A percentile compares a stretch with the other conserved stretches of the same genome.
These are phyloP conservation scores for Fennellomyces sp. DNA, from an alignment of 371 early-diverging fungal species.

Conservation along the genomic window DNA sequence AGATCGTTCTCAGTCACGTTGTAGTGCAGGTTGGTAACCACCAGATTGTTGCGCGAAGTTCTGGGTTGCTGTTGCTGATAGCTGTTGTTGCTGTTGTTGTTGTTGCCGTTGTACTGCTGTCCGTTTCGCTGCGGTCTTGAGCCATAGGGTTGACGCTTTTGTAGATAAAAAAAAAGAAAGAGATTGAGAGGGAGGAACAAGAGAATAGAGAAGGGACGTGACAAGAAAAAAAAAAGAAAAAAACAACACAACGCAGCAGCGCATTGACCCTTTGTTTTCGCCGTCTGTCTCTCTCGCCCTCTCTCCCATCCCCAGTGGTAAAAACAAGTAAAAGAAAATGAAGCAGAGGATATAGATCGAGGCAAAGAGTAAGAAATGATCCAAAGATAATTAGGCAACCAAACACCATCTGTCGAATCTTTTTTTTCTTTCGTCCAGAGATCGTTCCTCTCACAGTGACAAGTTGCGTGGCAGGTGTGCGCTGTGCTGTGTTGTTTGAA, in stretches of 20 bases:
- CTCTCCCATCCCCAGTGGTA: no score
- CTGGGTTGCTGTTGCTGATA: neutral
- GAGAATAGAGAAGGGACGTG: conserved; percentile 13
- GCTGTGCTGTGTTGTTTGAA: conserved; percentile 2
- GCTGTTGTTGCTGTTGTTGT: neutral
- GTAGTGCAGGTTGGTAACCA: conserved; percentile 66
- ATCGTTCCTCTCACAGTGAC: neutral
- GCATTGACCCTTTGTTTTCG: neutral
- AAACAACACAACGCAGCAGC: conserved; percentile 3
- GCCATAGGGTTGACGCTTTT: conserved; percentile 18
- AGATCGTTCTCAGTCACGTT: conserved; percentile 71
- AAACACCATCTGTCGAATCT: no score
- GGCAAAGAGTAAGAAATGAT: neutral
- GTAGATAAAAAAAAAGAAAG: conserved; percentile 15
- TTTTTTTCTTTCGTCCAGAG: no score
- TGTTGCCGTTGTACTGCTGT: neutral
- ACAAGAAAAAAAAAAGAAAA: conserved; percentile 19
- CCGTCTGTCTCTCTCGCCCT: no score
- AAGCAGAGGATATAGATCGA: neutral
- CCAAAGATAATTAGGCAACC: neutral
- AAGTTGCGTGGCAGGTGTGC: conserved; percentile 6
- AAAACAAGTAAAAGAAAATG: neutral
- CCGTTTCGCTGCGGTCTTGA: conserved; percentile 8
- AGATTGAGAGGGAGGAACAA: conserved; percentile 1
- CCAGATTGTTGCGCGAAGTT: conserved; percentile 30